These are phyloP conservation scores for Ampelocalamus luodianensis DNA, from an alignment of 176 grass and related monocot genomes.

Conservation along the genomic window DNA sequence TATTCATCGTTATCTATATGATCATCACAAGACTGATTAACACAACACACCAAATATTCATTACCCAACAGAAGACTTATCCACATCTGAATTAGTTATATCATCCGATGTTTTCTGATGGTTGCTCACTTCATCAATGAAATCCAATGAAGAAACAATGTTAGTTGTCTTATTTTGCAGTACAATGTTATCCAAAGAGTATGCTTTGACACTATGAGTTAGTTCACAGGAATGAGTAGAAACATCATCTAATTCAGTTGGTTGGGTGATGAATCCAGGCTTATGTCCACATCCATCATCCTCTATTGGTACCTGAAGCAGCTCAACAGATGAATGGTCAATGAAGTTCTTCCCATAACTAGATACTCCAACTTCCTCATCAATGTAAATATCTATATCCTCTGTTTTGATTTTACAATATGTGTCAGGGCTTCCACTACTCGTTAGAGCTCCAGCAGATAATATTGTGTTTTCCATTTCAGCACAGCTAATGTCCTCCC, in stretches of 20 bases:
- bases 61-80: slow-evolving; percentile 36
- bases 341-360: slow-evolving; percentile 21
- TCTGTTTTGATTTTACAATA: slow-evolving; percentile 42
- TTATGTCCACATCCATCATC: slow-evolving; percentile 12
- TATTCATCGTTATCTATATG: slow-evolving; percentile 10
- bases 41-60: slow-evolving; percentile 37
- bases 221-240: slow-evolving; percentile 29
- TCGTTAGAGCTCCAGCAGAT: not conserved
- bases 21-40: slow-evolving; percentile 38
- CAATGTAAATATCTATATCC: slow-evolving; percentile 6
- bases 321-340: slow-evolving; percentile 28
- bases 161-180: slow-evolving; percentile 31
- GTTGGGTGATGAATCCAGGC: slow-evolving; percentile 28
- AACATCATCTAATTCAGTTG: slow-evolving; percentile 37
- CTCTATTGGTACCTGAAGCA: slow-evolving; percentile 25
- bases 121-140: slow-evolving; percentile 33
- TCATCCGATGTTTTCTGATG: slow-evolving; percentile 25
- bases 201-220: slow-evolving; percentile 24
- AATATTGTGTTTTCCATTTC: slow-evolving; percentile 21
- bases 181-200: slow-evolving; percentile 32
- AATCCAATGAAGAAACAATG: slow-evolving; percentile 35
- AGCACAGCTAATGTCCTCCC: slow-evolving; percentile 22
- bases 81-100: slow-evolving; percentile 27
- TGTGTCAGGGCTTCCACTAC: slow-evolving; percentile 14
- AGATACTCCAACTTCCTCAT: slow-evolving; percentile 32